Conservation (phyloP, 768 basidiomycete species). For the Rubroboletus satanas region DNA sequence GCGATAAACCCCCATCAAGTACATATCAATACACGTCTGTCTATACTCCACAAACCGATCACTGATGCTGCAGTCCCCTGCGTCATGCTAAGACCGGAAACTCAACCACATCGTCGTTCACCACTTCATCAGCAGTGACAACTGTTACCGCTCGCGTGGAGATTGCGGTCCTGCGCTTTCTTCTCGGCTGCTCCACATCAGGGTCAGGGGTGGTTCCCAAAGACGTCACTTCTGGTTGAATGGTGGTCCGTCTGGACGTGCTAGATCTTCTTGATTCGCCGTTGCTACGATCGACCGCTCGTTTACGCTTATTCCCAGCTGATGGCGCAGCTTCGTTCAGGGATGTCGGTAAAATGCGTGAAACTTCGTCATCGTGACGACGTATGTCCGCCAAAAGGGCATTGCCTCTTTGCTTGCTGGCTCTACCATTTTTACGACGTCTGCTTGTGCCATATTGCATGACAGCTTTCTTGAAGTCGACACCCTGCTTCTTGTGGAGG, state of each 20-base stretch:
- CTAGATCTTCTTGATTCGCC: slow-evolving; percentile 35
- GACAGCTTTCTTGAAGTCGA: slow-evolving; percentile 80
- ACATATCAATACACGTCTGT: slow-evolving; percentile 21
- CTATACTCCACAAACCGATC: slow-evolving; percentile 5
- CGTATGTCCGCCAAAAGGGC: slow-evolving; percentile 78
- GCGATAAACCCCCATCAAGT: slow-evolving; percentile 36
- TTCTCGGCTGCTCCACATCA: slow-evolving; percentile 55
- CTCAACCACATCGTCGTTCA: slow-evolving; percentile 32
- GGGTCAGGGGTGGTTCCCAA: slow-evolving; percentile 57
- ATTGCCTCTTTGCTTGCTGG: slow-evolving; percentile 78
- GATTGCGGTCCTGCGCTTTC: slow-evolving; percentile 36
- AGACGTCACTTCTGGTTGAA: slow-evolving; percentile 48
- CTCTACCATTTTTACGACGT: slow-evolving; percentile 52
- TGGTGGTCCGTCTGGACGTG: slow-evolving; percentile 36
- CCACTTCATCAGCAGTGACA: slow-evolving; percentile 31
- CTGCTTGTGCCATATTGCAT: slow-evolving; percentile 63
- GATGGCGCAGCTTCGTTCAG: slow-evolving; percentile 27
- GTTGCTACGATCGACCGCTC: slow-evolving; percentile 29
- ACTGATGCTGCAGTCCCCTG: background rate
- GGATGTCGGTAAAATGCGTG: slow-evolving; percentile 22
- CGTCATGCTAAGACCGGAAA: slow-evolving; percentile 20
- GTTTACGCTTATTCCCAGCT: slow-evolving; percentile 39
- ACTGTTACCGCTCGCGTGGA: slow-evolving; percentile 27
- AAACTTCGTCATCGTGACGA: slow-evolving; percentile 58
- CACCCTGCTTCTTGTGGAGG: slow-evolving; percentile 83